Evolutionary conservation across 768 basidiomycete species (phyloP).

Genomic region (Mycena sanguinolenta): DNA sequence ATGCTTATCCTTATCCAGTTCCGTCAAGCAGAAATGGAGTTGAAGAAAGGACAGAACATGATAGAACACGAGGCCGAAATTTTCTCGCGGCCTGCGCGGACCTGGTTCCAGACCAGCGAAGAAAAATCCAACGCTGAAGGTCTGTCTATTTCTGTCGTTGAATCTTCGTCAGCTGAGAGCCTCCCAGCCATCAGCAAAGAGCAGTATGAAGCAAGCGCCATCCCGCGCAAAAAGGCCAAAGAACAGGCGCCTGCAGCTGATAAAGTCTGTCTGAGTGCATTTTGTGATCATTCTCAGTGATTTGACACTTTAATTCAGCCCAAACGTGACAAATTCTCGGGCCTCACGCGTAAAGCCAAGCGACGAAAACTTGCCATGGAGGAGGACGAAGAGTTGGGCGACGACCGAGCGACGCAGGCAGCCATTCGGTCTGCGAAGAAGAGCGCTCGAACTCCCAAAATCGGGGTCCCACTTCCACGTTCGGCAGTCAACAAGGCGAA

Average conservation of each 20-base stretch:
- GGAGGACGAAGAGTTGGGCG: constrained; percentile 76
- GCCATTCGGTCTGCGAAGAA: constrained; percentile 93
- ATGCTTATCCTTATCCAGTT: constrained; percentile 60
- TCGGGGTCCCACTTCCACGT: constrained; percentile 65
- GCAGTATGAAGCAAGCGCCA: constrained; percentile 74
- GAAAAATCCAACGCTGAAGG: constrained; percentile 88
- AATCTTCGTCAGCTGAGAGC: constrained; percentile 16
- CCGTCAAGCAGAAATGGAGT: constrained; percentile 94
- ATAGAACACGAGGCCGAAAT: constrained; percentile 95
- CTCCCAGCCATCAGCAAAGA: constrained; percentile 79
- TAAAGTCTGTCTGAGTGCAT: constrained; percentile 50
- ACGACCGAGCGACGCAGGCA: constrained; percentile 68
- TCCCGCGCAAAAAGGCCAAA: constrained; percentile 52
- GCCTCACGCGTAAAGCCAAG: constrained; percentile 89
- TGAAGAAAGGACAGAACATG: constrained; percentile 95
- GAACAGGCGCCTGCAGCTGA: constrained; percentile 52
- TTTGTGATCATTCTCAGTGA: constrained; percentile 23
- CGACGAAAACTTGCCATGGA: constrained; percentile 89
- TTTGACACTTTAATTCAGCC: constrained; percentile 57
- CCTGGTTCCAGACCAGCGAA: constrained; percentile 96
- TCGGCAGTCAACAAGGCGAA: constrained; percentile 48
- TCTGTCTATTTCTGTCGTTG: constrained; percentile 46
- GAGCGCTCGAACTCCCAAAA: constrained; percentile 78
- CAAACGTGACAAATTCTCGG: constrained; percentile 83
- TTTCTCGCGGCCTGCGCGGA: constrained; percentile 91